Conservation (phyloP, 2,329 filamentous ascomycete species). For the Ilyonectria destructans region DNA sequence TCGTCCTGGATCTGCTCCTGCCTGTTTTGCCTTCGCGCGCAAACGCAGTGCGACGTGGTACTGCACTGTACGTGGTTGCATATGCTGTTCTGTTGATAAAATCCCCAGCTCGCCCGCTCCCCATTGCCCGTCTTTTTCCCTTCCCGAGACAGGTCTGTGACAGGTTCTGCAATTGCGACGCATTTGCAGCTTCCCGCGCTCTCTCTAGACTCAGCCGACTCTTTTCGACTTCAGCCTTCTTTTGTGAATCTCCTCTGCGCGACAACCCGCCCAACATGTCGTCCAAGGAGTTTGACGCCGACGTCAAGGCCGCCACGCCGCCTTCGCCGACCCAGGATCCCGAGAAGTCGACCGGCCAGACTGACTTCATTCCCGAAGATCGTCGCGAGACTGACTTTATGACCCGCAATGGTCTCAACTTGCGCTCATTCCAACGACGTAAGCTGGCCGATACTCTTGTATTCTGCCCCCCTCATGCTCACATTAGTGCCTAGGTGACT, state of each 20-base stretch:
- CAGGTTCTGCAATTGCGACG: neutral
- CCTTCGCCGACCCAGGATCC: conserved; percentile 33
- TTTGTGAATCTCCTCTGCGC: neutral
- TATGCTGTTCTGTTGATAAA: conserved; percentile 13
- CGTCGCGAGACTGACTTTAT: conserved; percentile 47
- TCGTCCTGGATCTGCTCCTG: conserved; percentile 42
- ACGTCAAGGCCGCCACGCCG: conserved; percentile 36
- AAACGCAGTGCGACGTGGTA: conserved; percentile 20
- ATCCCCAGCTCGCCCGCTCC: neutral
- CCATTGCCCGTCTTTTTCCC: neutral
- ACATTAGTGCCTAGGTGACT: conserved; percentile 42
- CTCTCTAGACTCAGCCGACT: neutral
- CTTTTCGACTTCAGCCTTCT: too few relatives aligned
- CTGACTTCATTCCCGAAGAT: conserved; percentile 38
- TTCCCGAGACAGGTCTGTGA: conserved; percentile 1
- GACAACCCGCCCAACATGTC: conserved; percentile 31
- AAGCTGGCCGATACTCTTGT: conserved; percentile 18
- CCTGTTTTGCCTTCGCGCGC: conserved; percentile 44
- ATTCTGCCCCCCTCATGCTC: conserved; percentile 14
- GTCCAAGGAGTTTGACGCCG: conserved; percentile 42
- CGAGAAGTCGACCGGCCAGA: conserved; percentile 31
- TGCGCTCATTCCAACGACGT: conserved; percentile 45
- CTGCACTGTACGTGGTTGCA: conserved; percentile 2
- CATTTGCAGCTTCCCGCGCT: conserved; percentile 4
- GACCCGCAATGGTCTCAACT: conserved; percentile 50